These are phyloP conservation scores for Saturnispora quitensis DNA, from an alignment of 805 yeast genomes.

Conservation along the genomic window DNA sequence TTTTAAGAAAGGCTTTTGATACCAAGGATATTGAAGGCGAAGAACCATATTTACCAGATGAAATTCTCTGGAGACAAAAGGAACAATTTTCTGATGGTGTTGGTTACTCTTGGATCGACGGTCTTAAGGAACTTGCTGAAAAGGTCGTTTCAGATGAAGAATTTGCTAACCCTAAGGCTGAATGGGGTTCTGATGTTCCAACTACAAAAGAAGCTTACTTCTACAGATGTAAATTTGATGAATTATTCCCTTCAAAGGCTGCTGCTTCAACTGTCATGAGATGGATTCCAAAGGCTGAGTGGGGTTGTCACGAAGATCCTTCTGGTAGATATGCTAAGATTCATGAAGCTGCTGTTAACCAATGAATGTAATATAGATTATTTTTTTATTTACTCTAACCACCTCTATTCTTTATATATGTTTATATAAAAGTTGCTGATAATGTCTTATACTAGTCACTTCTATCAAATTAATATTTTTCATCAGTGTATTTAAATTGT, in stretches of 20 bases:
- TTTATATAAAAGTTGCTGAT: neutral
- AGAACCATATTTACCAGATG: constrained; percentile 88
- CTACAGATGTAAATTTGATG: constrained; percentile 96
- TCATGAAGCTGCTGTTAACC: constrained; percentile 59
- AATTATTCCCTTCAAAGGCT: constrained; percentile 79
- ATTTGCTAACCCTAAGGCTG: constrained; percentile 81
- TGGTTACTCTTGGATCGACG: constrained; percentile 99
- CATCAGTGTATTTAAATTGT: neutral
- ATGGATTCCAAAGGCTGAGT: constrained; percentile 99
- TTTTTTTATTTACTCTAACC: neutral
- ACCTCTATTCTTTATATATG: neutral
- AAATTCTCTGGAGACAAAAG: constrained; percentile 98
- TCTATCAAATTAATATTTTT: constrained; percentile 2
- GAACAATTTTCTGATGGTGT: constrained; percentile 99
- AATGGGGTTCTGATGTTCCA: constrained; percentile 95
- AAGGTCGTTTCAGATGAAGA: constrained; percentile 80
- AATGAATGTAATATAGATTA: neutral
- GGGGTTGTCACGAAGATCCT: constrained; percentile 99
- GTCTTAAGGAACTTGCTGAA: constrained; percentile 93
- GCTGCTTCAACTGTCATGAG: constrained; percentile 97
- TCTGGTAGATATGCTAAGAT: constrained; percentile 93
- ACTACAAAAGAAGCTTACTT: constrained; percentile 98
- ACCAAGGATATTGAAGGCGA: constrained; percentile 70
- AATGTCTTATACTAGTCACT: neutral
- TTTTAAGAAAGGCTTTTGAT: constrained; percentile 95